A percentile compares a stretch with the other conserved stretches of the same genome.
phyloP scores from a whole-genome alignment of 257 asterid species.

The Jasminum sambac region DNA sequence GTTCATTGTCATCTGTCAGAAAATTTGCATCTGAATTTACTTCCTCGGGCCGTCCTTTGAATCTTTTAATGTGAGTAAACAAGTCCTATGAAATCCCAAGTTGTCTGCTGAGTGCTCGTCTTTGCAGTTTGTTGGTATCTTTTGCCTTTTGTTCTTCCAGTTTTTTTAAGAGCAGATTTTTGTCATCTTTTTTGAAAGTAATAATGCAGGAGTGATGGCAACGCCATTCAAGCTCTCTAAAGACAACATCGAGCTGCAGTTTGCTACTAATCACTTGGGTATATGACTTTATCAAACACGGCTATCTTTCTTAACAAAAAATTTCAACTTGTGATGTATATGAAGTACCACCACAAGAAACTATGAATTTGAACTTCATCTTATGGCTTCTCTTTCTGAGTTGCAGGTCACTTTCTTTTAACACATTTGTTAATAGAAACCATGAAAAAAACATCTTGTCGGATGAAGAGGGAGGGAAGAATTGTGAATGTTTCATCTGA shows the following conservation, averaged over 20 bases:
- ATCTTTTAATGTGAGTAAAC: slow-evolving; percentile 68
- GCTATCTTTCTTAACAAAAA: neutral
- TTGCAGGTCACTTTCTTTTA: slow-evolving; percentile 89
- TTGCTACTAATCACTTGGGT: slow-evolving; percentile 91
- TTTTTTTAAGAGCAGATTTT: slow-evolving; percentile 10
- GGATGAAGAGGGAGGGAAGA: slow-evolving; percentile 73
- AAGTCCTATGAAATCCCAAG: no score
- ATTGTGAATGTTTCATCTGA: slow-evolving; percentile 79
- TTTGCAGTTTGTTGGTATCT: neutral
- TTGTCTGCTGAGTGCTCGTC: neutral
- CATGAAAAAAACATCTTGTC: slow-evolving; percentile 67
- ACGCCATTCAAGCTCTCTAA: slow-evolving; percentile 68
- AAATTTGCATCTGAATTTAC: slow-evolving; percentile 65
- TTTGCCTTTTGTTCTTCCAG: neutral
- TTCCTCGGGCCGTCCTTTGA: slow-evolving; percentile 63
- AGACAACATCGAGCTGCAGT: slow-evolving; percentile 81
- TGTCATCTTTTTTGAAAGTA: slow-evolving; percentile 44
- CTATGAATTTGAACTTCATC: no score
- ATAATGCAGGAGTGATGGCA: slow-evolving; percentile 87
- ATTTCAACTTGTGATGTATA: no score
- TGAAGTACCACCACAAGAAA: no score
- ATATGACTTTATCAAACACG: slow-evolving; percentile 7
- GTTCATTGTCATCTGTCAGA: slow-evolving; percentile 66
- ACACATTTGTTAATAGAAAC: slow-evolving; percentile 70
- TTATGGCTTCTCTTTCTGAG: slow-evolving; percentile 8